Evolutionary conservation across 345 rosid genomes (phyloP), one percentile per base, ranked within the genome.

Genomic region (Acer saccharum): DNA sequence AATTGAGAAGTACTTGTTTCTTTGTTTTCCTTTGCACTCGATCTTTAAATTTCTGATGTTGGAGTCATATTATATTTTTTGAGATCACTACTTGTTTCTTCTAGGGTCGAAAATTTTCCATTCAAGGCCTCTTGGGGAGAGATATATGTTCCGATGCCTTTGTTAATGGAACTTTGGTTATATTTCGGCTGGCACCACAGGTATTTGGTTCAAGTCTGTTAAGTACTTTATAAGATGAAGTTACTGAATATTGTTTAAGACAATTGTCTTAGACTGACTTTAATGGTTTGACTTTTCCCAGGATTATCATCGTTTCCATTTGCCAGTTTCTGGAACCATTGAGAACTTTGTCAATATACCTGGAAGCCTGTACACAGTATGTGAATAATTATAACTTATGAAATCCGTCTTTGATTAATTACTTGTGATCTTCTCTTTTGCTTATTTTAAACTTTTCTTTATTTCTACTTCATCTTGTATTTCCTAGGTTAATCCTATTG

Each of bases 171-270:
- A 77, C 88, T 80, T 68, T 95, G 85, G 93, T 95, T 82, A 92
- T 93, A 84, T 93, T 93, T 75, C 83, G 98, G 68, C 84, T 95
- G 89, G 99, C 99, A 6, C 99, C 97, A 25, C 99, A 95, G 95
- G 98, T 93, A 76, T 18, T 48, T 71, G 12, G 18, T 23, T 41
- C 50, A 68, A 63, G 43, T 64, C 32, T 41, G 20, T 10, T 48
- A 46, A 27, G 39, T 73, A 46, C 39, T 60, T 58, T 39, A 23
- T 65, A 20, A 46, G 35, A 58, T 18, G 20, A 69, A 10, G 50
- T 39, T 29, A 1, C 68, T 48, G 20, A 73, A 69, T 61, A 71
- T 14, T 4, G 6, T 67, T 61, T 48, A 5, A 60, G 25, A 25
- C 44, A 3, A 69, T 70, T 52, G 27, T 69, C 27, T 10, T 52